Conservation (phyloP, 2,329 filamentous ascomycete genomes). For the Stylonectria norvegica region DNA sequence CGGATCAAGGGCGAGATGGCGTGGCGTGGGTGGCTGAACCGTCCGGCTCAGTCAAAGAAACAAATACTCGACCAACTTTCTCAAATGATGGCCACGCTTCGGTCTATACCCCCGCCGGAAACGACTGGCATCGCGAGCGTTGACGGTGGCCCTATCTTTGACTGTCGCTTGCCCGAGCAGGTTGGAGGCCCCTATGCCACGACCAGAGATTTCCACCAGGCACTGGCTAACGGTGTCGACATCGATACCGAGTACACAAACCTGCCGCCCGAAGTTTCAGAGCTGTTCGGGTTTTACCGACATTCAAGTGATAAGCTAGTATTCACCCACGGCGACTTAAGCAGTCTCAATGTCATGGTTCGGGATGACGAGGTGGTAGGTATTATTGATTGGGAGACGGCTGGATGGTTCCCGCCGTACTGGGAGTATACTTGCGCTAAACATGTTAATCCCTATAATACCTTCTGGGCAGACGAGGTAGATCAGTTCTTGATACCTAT, state of each 20-base stretch:
- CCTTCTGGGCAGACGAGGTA: not conserved
- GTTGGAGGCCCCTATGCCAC: not conserved
- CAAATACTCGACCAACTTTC: constrained; percentile 8
- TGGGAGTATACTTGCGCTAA: constrained; percentile 34
- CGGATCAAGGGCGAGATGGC: constrained; percentile 28
- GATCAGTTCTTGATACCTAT: not conserved
- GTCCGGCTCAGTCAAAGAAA: constrained; percentile 14
- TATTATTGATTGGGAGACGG: constrained; percentile 38
- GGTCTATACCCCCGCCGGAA: not conserved
- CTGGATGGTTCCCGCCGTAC: constrained; percentile 33
- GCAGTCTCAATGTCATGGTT: constrained; percentile 41
- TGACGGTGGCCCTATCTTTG: not conserved
- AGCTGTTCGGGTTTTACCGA: not conserved
- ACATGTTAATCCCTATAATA: constrained; percentile 16
- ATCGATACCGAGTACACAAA: not conserved
- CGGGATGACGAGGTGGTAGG: constrained; percentile 40
- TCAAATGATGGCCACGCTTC: not conserved
- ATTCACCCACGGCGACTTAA: constrained; percentile 35
- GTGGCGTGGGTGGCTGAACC: constrained; percentile 9
- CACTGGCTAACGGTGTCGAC: not conserved
- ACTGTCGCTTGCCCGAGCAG: not conserved
- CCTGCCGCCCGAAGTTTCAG: not conserved
- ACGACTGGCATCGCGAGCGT: not conserved
- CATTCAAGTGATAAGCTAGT: not conserved
- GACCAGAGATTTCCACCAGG: not conserved